Evolutionary conservation across 345 rosid species (phyloP).

Genomic region (Rhizophora apiculata): DNA sequence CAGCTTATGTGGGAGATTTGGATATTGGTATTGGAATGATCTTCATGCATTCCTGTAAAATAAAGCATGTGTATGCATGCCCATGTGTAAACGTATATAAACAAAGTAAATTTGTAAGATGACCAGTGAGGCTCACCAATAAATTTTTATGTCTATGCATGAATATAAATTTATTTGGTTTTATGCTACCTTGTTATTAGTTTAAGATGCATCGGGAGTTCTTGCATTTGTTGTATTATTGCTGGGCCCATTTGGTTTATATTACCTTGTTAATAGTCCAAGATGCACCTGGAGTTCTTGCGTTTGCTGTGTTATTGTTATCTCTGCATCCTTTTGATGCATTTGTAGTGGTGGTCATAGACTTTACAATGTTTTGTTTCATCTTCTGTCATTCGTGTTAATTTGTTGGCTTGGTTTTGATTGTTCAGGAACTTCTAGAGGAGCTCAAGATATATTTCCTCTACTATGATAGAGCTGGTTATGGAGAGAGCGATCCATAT

Average conservation of each 20-base stretch:
- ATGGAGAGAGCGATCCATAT: constrained; percentile 91
- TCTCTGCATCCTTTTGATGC: too few relatives aligned
- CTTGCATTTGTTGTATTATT: too few relatives aligned
- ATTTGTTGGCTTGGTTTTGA: background rate
- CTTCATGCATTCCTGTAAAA: too few relatives aligned
- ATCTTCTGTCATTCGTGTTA: background rate
- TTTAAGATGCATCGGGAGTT: background rate
- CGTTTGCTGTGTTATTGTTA: too few relatives aligned
- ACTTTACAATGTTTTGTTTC: background rate
- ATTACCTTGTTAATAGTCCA: background rate
- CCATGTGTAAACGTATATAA: too few relatives aligned
- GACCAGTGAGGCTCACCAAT: too few relatives aligned
- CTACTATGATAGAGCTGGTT: constrained; percentile 81
- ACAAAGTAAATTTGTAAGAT: too few relatives aligned
- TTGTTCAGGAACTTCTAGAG: constrained; percentile 59
- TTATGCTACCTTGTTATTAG: background rate
- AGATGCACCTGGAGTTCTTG: background rate
- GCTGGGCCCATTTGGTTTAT: background rate
- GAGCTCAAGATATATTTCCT: constrained; percentile 58
- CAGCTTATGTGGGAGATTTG: too few relatives aligned
- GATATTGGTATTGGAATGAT: too few relatives aligned
- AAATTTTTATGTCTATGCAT: too few relatives aligned
- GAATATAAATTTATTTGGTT: background rate
- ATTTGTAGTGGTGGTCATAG: too few relatives aligned
- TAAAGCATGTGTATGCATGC: too few relatives aligned